Evolutionary conservation across 1,284 basidiomycete genomes (phyloP).

Genomic region (Trichosporon sp.): DNA sequence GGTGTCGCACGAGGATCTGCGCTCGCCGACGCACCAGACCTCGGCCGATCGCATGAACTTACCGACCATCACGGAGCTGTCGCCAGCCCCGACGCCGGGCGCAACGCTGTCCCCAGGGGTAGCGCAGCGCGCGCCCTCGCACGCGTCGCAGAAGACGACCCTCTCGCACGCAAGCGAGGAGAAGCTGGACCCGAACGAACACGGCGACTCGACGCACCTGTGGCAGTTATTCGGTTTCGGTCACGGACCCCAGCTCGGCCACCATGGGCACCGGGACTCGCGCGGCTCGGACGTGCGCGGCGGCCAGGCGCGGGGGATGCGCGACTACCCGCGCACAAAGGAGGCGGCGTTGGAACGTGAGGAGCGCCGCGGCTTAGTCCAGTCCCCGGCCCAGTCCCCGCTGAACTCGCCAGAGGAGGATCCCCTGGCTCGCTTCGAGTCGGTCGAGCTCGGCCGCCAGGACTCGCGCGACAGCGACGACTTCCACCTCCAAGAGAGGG

Average conservation of each 20-base stretch:
- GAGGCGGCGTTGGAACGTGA: constrained; percentile 38
- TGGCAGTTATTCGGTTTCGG: constrained; percentile 10
- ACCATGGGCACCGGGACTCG: not conserved
- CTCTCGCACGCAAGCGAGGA: not conserved
- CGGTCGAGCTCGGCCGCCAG: not conserved
- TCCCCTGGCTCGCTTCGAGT: not conserved
- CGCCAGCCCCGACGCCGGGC: constrained; percentile 25
- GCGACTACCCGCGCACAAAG: constrained; percentile 45
- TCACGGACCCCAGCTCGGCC: too few species aligned
- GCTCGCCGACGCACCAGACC: not conserved
- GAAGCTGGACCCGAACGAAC: constrained; percentile 15
- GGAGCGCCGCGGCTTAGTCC: constrained; percentile 43
- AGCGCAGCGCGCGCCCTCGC: not conserved
- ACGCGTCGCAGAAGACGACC: constrained; percentile 10
- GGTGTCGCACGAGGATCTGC: constrained; percentile 34
- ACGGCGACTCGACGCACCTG: constrained; percentile 7
- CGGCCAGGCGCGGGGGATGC: constrained; percentile 36
- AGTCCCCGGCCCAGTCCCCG: constrained; percentile 17
- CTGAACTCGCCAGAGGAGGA: constrained; percentile 22
- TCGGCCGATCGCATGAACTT: not conserved
- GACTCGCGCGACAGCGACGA: not conserved
- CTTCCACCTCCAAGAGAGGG: not conserved
- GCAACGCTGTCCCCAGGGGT: not conserved
- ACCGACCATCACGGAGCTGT: constrained; percentile 33
- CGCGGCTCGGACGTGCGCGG: constrained; percentile 30